Evolutionary conservation across 805 yeast genomes (phyloP).

Genomic region (Suhomyces pyralidae): DNA sequence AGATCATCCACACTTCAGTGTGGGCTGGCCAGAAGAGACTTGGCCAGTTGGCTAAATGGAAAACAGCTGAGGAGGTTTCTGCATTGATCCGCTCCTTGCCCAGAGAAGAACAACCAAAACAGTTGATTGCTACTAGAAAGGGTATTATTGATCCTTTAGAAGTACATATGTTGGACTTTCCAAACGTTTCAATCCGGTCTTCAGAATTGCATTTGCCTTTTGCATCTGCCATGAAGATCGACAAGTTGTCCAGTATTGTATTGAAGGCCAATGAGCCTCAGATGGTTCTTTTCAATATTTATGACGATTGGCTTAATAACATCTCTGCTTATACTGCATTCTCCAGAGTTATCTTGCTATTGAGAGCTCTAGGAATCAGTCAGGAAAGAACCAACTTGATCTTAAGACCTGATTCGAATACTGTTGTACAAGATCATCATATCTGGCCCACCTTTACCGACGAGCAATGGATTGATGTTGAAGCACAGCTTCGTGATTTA

Average conservation of each 20-base stretch:
- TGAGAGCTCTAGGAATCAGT: slow-evolving; percentile 77
- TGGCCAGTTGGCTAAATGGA: slow-evolving; percentile 95
- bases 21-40: slow-evolving; percentile 97
- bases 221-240: slow-evolving; percentile 78
- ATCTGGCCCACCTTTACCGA: slow-evolving; percentile 89
- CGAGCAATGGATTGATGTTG: slow-evolving; percentile 91
- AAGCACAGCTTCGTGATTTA: slow-evolving; percentile 81
- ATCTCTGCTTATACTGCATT: slow-evolving; percentile 92
- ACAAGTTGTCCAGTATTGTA: slow-evolving; percentile 73
- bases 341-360: slow-evolving; percentile 76
- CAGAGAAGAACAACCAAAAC: slow-evolving; percentile 91
- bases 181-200: slow-evolving; percentile 83
- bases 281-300: slow-evolving; percentile 85
- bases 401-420: slow-evolving; percentile 68
- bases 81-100: slow-evolving; percentile 87
- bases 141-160: slow-evolving; percentile 93
- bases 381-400: slow-evolving; percentile 74
- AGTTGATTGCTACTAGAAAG: slow-evolving; percentile 82
- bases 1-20: slow-evolving; percentile 87
- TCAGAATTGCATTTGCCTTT: slow-evolving; percentile 90
- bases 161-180: slow-evolving; percentile 96
- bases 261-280: slow-evolving; percentile 88
- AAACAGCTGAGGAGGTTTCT: slow-evolving; percentile 96
- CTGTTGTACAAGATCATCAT: slow-evolving; percentile 72
- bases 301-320: slow-evolving; percentile 88